Percentiles rank a stretch among this genome's conserved stretches.
Conservation (phyloP, 306 rosid species). For the Prunus mume region DNA sequence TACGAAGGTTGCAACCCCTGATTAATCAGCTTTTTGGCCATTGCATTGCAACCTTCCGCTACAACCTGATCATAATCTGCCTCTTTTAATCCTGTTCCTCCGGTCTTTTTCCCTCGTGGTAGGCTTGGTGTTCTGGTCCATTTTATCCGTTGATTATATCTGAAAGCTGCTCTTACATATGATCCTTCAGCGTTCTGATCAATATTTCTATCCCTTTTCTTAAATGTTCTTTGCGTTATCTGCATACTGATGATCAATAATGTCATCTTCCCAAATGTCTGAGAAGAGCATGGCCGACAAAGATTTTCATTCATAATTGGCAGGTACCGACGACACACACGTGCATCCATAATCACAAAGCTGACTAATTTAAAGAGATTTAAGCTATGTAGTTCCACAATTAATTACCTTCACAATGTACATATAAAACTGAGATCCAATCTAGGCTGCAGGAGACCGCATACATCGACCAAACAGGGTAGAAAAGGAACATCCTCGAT, state of each 20-base stretch:
- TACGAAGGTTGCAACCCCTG: background rate
- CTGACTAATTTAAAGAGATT: background rate
- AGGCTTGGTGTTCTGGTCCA: background rate
- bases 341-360: no score
- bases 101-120: no score
- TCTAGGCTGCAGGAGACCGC: conserved; percentile 30
- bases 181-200: no score
- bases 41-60: no score
- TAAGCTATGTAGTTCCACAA: no score
- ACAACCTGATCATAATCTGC: no score
- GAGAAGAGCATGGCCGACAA: background rate
- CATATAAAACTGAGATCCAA: background rate
- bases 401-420: background rate
- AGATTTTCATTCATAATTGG: background rate
- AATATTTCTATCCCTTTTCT: background rate
- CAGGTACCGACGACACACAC: no score
- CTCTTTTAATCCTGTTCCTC: no score
- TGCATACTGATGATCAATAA: background rate
- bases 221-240: background rate
- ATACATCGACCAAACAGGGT: conserved; percentile 45
- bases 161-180: background rate
- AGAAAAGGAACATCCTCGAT: conserved; percentile 33
- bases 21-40: no score
- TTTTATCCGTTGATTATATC: background rate
- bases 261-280: background rate